Evolutionary conservation across 768 basidiomycete species (phyloP), one percentile per base, ranked within the genome.

Genomic region (Naganishia antarctica): DNA sequence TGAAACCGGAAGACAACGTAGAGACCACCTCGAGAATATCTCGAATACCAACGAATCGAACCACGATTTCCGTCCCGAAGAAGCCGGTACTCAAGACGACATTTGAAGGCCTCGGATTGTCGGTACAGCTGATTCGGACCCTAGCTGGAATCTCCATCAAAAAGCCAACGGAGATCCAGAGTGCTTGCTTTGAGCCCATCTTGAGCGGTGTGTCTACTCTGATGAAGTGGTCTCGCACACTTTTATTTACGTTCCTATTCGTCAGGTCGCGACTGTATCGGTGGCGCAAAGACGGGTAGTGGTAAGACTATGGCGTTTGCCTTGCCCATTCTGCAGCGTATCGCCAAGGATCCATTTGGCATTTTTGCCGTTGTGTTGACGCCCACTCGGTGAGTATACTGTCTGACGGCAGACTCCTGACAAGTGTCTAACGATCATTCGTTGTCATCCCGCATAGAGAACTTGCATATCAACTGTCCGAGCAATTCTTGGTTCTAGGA

Each of bases 231-330:
- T n/a, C 5, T 41, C 26, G 25, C 25, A 23, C 21, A 28, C 37
- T 26, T 8, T 63, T 47, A 49, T 41, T 28, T 44, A 45, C 13
- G 41, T 1, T 43, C 43, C 28, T 78, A 4, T 4, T 57, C 12
- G 21, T 40, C 23, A 91, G 94, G 94, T 41, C 84, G 87, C 73
- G 94, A 99, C 77, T 97, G 93, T 76, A 90, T 99, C 64, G 96
- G 96, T 11, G 92, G 94, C 68, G 92, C 96, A 0, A 93, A 97
- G 79, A 99, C 96, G 0, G 96, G 96, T 59, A 92, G 90, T 1
- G 94, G 94, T 71, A 99, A 99, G 80, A 99, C 96, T 0, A 85
- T 99, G 64, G 93, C 96, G 0, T 99, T 99, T 70, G 96, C 94
- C 0, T 78, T 97, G 5, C 96, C 96, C 4, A 97, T 98, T 62